Base-by-base conservation (phyloP, 768 basidiomycete species). In the Mycena galericulata region DNA sequence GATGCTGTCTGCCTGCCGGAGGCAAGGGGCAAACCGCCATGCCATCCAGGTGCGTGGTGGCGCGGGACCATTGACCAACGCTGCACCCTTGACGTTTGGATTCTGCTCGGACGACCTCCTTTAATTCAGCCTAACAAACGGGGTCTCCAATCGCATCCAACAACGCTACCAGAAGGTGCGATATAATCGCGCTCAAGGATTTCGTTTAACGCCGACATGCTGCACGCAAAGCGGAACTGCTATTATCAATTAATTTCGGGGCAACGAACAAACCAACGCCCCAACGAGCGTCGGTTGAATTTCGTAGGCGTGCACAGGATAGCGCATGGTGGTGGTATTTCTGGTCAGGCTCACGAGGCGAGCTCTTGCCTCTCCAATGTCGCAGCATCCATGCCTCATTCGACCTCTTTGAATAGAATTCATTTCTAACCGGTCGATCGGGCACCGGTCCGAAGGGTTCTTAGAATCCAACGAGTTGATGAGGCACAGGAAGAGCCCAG, bases 371-470 rank as follows among this genome's bases (percentile, higher is more conserved):
- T n/a, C n/a, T n/a, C n/a, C n/a, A n/a, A n/a, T n/a, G n/a, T n/a
- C n/a, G n/a, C n/a, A n/a, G 32, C 30, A 18, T 30, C 22, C 36
- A 27, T 40, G n/a, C n/a, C n/a, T 54, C 22, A 54, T 56, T 41
- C 38, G 9, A 26, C 26, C 9, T 12, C 6, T 24, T 49, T 26
- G 7, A 6, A 15, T 30, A 40, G 1, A 15, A 15, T 51, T 62
- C 27, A 62, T 41, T 43, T 43, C 30, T 24, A 17, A 17, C 30
- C 62, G 51, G 41, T 24, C 22, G 50, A 62, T 54, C 62, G 41
- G 22, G 17, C 29, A 27, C 62, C 62, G 51, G 49, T 22, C 14
- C 27, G 29, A 32, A 26, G 26, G 11, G 34, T 61, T 24, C 43
- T 18, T 61, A 24, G 45, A 11, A 8, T 10, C 22, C 29, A 9